Evolutionary conservation across 495 filamentous ascomycete species (phyloP), one percentile per base, ranked within the genome.

Genomic region (Lindgomyces ingoldianus): DNA sequence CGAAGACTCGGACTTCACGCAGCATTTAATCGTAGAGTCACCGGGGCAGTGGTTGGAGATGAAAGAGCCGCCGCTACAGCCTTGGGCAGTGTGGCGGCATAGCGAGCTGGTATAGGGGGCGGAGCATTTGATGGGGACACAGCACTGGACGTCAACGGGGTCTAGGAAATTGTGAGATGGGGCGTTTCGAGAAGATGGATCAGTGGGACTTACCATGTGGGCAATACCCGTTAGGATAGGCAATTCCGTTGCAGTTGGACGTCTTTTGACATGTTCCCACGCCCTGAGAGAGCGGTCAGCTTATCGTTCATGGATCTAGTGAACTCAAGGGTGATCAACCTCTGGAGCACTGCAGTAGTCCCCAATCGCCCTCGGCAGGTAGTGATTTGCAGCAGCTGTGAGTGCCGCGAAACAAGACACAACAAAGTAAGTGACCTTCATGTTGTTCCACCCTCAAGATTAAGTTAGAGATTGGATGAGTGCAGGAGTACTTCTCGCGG

Each of bases 131-230:
- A 46, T 29, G 3, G 55, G 55, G 18, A 58, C 55, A 21, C 55
- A 58, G n/a, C 55, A 58, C 29, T 58, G 55, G 19, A 58, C 39
- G 55, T 58, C 41, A n/a, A 47, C 55, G n/a, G 55, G 39, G 41
- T 58, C 55, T 54, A 16, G 26, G 27, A 18, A 19, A 9, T 19
- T 19, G n/a, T 54, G 26, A 22, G n/a, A 42, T 11, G 22, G 6
- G 6, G 27, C 18, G 24, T 22, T 4, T 56, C 19, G 52, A 3
- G 22, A 44, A 19, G 25, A 42, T n/a, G n/a, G n/a, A n/a, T n/a
- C n/a, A n/a, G n/a, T n/a, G 11, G 29, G 33, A 29, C 8, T 1
- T 41, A 56, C 52, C 52, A 29, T 58, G 21, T 8, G 55, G 55
- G 55, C 55, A 58, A 21, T 45, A 29, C 22, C 47, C 47, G 41